Conservation (phyloP, 2,329 filamentous ascomycete genomes). For the Colletotrichum tofieldiae region DNA sequence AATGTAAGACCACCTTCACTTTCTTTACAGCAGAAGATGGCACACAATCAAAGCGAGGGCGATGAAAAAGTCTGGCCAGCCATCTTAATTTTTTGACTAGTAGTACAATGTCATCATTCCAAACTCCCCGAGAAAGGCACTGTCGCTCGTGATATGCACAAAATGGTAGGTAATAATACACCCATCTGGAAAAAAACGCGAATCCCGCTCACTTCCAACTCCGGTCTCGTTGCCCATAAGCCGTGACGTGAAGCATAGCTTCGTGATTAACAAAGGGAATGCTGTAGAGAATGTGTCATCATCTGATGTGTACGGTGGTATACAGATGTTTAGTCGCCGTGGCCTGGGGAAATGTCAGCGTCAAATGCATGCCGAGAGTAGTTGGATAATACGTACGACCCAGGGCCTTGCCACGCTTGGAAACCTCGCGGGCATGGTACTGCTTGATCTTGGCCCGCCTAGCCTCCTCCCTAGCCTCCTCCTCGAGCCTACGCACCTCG, state of each 20-base stretch:
- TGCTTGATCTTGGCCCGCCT: constrained; percentile 78
- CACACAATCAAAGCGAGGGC: too few relatives aligned
- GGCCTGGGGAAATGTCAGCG: constrained; percentile 21
- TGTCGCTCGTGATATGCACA: neutral
- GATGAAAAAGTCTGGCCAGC: neutral
- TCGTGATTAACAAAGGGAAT: constrained; percentile 7
- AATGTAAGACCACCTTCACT: too few relatives aligned
- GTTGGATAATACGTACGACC: constrained; percentile 68
- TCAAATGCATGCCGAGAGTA: neutral
- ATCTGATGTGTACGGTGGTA: neutral
- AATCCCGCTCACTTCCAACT: neutral
- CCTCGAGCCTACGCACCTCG: constrained; percentile 74
- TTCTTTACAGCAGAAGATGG: too few relatives aligned
- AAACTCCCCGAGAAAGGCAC: neutral
- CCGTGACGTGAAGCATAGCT: neutral
- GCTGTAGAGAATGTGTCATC: too few relatives aligned
- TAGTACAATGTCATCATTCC: neutral
- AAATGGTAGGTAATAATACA: constrained; percentile 20
- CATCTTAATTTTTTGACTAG: neutral
- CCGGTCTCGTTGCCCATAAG: constrained; percentile 1
- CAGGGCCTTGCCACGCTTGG: constrained; percentile 78
- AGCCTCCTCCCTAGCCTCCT: constrained; percentile 77
- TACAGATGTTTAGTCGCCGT: constrained; percentile 29
- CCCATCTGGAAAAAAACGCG: neutral
- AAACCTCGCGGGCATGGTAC: constrained; percentile 74